A percentile compares a stretch with the other conserved stretches of the same genome.
Conservation (phyloP, 1,139 yeast species). For the Yamadazyma oceani region DNA sequence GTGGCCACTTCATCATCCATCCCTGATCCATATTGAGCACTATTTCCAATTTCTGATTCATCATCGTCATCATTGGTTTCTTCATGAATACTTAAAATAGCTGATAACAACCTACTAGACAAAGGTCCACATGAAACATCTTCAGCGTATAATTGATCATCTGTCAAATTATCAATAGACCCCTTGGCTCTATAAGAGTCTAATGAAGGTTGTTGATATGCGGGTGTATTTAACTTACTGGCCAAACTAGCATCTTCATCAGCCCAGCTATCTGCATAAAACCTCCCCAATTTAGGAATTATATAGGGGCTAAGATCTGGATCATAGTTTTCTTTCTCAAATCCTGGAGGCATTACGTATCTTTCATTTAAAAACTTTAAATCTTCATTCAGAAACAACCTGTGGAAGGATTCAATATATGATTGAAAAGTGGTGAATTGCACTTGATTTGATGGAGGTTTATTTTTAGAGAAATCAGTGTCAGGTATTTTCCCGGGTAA, state of each 20-base stretch:
- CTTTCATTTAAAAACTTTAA: constrained; percentile 68
- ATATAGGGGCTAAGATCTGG: constrained; percentile 66
- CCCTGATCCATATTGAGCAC: constrained; percentile 8
- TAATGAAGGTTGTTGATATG: constrained; percentile 37
- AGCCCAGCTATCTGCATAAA: constrained; percentile 82
- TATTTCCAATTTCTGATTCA: constrained; percentile 15
- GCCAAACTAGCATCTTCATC: constrained; percentile 66
- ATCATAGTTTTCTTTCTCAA: constrained; percentile 54
- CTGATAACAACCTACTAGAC: constrained; percentile 80
- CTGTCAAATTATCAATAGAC: constrained; percentile 56
- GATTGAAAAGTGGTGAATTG: constrained; percentile 87
- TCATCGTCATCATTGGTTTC: constrained; percentile 27
- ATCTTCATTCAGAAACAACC: constrained; percentile 79
- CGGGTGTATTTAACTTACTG: constrained; percentile 40
- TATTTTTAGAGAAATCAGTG: constrained; percentile 78
- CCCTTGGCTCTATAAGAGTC: constrained; percentile 63
- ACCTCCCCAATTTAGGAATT: constrained; percentile 83
- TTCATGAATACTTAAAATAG: constrained; percentile 62
- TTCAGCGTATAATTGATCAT: constrained; percentile 67
- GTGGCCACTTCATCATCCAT: constrained; percentile 42
- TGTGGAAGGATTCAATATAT: constrained; percentile 81
- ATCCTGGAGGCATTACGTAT: constrained; percentile 53
- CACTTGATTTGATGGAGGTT: constrained; percentile 84
- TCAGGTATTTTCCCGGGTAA: constrained; percentile 90
- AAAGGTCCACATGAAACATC: constrained; percentile 89